phyloP scores from a whole-genome alignment of 169 alveolate species.

The Cryptosporidium xiaoi region DNA sequence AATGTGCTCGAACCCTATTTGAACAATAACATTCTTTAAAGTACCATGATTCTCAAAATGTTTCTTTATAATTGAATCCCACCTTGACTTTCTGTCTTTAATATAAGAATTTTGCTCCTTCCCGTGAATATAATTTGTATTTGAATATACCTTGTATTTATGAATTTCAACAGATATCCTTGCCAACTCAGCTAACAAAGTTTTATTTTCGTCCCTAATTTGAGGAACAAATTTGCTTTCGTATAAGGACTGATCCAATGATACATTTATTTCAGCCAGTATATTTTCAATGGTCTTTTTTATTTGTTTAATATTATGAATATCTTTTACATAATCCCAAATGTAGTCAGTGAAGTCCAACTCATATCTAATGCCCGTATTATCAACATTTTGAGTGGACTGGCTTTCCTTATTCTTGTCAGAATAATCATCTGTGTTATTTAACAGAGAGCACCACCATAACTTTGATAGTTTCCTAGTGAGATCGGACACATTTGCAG shows the following conservation, averaged over 20 bases:
- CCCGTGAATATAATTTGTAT: neutral
- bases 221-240: slow-evolving; percentile 21
- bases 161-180: slow-evolving; percentile 19
- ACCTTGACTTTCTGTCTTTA: neutral
- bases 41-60: slow-evolving; percentile 17
- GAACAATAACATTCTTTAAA: slow-evolving; percentile 17
- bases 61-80: slow-evolving; percentile 34
- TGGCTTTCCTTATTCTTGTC: slow-evolving; percentile 9
- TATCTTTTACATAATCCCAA: slow-evolving; percentile 17
- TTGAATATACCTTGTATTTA: neutral
- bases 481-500: neutral
- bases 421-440: neutral
- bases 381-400: neutral
- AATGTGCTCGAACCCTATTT: slow-evolving; percentile 59
- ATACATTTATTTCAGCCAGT: slow-evolving; percentile 26
- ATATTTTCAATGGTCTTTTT: neutral
- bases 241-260: neutral
- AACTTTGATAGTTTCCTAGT: slow-evolving; percentile 12
- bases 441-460: slow-evolving; percentile 43
- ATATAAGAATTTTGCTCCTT: neutral
- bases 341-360: slow-evolving; percentile 42
- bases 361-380: neutral
- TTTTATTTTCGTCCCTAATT: slow-evolving; percentile 30
- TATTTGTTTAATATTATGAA: neutral
- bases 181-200: slow-evolving; percentile 6